Evolutionary conservation across 129 eudicot genomes (phyloP).

Genomic region (Deinandra increscens): DNA sequence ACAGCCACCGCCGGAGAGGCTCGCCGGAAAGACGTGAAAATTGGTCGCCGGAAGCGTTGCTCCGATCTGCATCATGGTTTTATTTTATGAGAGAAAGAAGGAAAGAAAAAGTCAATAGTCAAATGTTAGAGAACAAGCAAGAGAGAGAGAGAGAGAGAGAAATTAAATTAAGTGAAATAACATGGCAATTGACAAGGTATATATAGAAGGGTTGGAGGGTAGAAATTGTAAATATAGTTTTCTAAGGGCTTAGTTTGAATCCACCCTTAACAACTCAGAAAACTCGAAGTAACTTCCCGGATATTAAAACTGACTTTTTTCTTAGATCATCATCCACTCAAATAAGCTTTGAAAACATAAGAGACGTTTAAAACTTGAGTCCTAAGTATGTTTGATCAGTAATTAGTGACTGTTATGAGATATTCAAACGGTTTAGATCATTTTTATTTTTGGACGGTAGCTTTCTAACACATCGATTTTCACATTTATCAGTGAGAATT

Average conservation of each 20-base stretch:
- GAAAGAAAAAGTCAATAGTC: neutral
- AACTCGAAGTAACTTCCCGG: neutral
- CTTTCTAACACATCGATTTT: no score
- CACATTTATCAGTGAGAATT: no score
- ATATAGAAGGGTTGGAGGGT: slow-evolving; percentile 23
- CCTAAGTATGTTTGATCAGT: no score
- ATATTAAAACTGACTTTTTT: neutral
- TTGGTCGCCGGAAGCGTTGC: slow-evolving; percentile 58
- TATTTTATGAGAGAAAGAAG: neutral
- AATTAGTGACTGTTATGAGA: no score
- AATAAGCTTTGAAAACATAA: no score
- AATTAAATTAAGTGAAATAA: neutral
- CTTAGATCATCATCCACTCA: no score
- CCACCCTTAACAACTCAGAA: neutral
- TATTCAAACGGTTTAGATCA: no score
- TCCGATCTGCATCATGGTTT: slow-evolving; percentile 56
- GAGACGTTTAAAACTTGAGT: no score
- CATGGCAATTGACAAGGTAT: slow-evolving; percentile 25
- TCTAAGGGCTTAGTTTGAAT: neutral
- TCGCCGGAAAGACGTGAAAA: slow-evolving; percentile 36
- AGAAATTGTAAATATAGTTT: neutral
- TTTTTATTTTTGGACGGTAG: no score
- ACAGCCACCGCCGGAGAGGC: slow-evolving; percentile 41
- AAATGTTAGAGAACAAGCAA: neutral
- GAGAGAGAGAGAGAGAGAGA: no score